Evolutionary conservation across 768 basidiomycete genomes (phyloP).

Genomic region (Xerocomellus intermedius): DNA sequence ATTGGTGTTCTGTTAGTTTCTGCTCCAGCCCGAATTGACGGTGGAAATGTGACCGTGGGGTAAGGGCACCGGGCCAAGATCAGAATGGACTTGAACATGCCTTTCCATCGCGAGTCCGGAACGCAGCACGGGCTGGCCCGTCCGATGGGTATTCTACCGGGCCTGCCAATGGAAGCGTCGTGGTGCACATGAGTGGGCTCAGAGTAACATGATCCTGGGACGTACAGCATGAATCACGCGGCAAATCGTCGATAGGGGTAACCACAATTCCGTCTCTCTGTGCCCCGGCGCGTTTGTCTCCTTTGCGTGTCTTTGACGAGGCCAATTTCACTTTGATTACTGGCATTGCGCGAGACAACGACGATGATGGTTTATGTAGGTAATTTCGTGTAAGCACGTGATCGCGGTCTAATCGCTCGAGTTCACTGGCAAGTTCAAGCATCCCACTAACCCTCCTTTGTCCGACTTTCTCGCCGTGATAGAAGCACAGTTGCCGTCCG

Average conservation of each 20-base stretch:
- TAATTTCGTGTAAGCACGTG: no score
- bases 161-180: not conserved
- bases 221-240: not conserved
- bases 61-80: not conserved
- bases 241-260: not conserved
- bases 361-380: no score
- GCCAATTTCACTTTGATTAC: not conserved
- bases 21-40: constrained; percentile 25
- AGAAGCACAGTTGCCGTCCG: no score
- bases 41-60: not conserved
- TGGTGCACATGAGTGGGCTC: not conserved
- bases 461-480: no score
- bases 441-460: no score
- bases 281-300: not conserved
- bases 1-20: constrained; percentile 52
- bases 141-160: constrained; percentile 13
- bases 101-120: constrained; percentile 30
- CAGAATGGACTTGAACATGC: constrained; percentile 2
- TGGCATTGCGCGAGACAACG: constrained; percentile 1
- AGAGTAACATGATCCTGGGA: not conserved
- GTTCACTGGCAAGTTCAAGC: no score
- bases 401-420: no score
- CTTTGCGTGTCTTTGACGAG: not conserved
- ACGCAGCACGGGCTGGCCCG: constrained; percentile 16
- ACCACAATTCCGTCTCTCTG: not conserved